Conservation (phyloP, 371 early-diverging fungal genomes). For the Zancudomyces culisetae region DNA sequence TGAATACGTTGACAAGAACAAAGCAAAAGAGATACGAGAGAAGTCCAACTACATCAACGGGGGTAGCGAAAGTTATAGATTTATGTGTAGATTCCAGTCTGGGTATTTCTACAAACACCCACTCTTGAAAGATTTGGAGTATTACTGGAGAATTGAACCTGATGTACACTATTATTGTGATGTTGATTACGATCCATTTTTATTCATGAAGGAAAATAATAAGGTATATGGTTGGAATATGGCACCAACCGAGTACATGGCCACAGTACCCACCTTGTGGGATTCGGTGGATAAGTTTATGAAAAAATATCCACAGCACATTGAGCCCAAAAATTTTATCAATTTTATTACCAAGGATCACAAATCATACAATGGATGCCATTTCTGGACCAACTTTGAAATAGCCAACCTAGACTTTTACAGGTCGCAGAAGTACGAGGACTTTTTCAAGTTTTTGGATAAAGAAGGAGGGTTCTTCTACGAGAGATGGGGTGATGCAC, state of each 20-base stretch:
- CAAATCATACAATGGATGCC: slow-evolving; percentile 14
- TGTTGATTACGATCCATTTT: slow-evolving; percentile 76
- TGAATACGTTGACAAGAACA: slow-evolving; percentile 38
- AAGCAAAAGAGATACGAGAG: slow-evolving; percentile 9
- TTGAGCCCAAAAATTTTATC: background rate
- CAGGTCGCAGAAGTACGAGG: slow-evolving; percentile 25
- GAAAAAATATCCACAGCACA: background rate
- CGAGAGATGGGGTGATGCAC: slow-evolving; percentile 51
- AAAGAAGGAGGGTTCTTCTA: slow-evolving; percentile 48
- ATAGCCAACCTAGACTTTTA: slow-evolving; percentile 20
- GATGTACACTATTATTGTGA: slow-evolving; percentile 73
- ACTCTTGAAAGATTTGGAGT: slow-evolving; percentile 56
- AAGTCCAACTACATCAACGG: slow-evolving; percentile 19
- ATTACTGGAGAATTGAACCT: slow-evolving; percentile 94
- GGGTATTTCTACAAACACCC: slow-evolving; percentile 77
- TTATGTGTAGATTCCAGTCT: slow-evolving; percentile 86
- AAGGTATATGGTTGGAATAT: slow-evolving; percentile 61
- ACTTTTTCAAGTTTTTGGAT: slow-evolving; percentile 39
- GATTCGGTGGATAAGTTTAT: slow-evolving; percentile 34
- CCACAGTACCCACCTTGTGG: slow-evolving; percentile 71
- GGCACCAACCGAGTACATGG: slow-evolving; percentile 45
- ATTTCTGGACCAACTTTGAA: slow-evolving; percentile 27
- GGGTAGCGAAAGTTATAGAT: slow-evolving; percentile 48
- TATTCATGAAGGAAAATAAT: slow-evolving; percentile 25
- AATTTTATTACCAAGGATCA: background rate